Base-by-base conservation (phyloP, 1,284 basidiomycete species). In the Hemileia vastatrix region DNA sequence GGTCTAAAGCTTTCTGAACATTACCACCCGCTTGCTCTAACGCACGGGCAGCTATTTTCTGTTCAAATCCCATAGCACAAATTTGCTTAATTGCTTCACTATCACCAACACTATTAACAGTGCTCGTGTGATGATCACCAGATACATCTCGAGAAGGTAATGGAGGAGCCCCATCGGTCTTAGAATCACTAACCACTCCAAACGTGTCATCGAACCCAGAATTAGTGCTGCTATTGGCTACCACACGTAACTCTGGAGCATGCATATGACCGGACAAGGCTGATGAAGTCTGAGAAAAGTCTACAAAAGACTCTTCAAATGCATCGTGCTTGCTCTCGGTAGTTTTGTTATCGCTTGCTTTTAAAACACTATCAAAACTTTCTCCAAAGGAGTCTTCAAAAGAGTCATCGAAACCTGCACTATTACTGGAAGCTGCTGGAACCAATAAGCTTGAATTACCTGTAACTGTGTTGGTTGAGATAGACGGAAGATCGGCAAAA, bases 51-150 rank as follows among this genome's bases (percentile, higher is more conserved):
- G 52, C 59, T 9, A 61, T 52, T 24, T 48, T 48, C 5, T 52
- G 36, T 24, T 43, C 50, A 32, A 61, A 61, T 18, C 59, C 59
- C 59, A 61, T 61, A 4, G 52, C 36, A 36, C 59, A 61, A 36
- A 61, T 61, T 24, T 61, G 52, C 33, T 61, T 33, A 6, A 61
- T 52, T 23, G 43, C 59, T 6, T 48, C 21, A 43, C 51, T 61
- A 49, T 61, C 59, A 47, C 43, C 52, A 23, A 24, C 18, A 31
- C 48, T 61, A 19, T n/a, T n/a, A n/a, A n/a, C n/a, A n/a, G n/a
- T n/a, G n/a, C n/a, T n/a, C n/a, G n/a, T n/a, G n/a, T n/a, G n/a
- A n/a, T n/a, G n/a, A n/a, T n/a, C n/a, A n/a, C n/a, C n/a, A n/a
- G n/a, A n/a, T n/a, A n/a, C n/a, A n/a, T n/a, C n/a, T n/a, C n/a